Evolutionary conservation across 75 land plant genomes (phyloP).

Genomic region (Chamaecyparis obtusa): DNA sequence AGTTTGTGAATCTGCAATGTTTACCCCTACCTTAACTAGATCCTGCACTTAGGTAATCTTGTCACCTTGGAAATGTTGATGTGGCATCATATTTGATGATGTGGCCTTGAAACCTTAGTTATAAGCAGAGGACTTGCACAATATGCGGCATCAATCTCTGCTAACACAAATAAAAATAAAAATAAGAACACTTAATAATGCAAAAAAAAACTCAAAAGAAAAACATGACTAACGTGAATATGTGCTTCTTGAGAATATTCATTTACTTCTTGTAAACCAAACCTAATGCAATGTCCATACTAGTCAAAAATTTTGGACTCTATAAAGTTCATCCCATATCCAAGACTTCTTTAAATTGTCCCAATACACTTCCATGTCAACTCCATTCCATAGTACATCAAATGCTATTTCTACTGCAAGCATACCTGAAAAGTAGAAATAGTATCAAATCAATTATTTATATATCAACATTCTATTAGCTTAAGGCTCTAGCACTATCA

Average conservation of each 20-base stretch:
- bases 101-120: too few species aligned
- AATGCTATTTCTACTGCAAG: constrained; percentile 93
- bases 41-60: too few species aligned
- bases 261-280: background rate
- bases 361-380: constrained; percentile 73
- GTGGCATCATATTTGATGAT: too few species aligned
- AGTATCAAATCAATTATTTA: background rate
- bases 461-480: background rate
- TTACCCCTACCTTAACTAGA: too few species aligned
- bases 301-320: constrained; percentile 80
- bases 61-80: too few species aligned
- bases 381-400: constrained; percentile 46
- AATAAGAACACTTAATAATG: too few species aligned
- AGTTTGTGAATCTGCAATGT: too few species aligned
- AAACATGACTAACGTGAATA: too few species aligned
- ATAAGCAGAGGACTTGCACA: too few species aligned
- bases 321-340: constrained; percentile 88
- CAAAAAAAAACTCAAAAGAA: too few species aligned
- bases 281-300: constrained; percentile 20
- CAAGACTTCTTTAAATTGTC: constrained; percentile 68
- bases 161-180: too few species aligned
- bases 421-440: constrained; percentile 60
- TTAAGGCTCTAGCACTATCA: background rate
- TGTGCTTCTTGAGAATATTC: background rate
- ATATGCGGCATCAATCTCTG: too few species aligned